Evolutionary conservation across 2,329 filamentous ascomycete genomes (phyloP).

Genomic region (Chrysosporium keratinophilum): DNA sequence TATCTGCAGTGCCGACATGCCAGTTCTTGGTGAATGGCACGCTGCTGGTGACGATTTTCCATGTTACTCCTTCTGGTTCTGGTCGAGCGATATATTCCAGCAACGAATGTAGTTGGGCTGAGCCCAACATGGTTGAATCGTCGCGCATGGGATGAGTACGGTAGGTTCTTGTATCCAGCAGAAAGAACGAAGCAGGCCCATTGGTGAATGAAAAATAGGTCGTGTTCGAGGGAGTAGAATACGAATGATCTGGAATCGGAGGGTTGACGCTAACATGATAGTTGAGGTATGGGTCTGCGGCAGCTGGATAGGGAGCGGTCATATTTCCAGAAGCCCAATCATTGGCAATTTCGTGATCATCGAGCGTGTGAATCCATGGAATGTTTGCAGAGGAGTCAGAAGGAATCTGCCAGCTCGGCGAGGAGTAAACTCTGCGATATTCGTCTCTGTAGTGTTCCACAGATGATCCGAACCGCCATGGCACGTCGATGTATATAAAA

Average conservation of each 20-base stretch:
- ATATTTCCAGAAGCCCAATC: constrained; percentile 73
- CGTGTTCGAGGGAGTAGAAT: constrained; percentile 46
- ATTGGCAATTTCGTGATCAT: constrained; percentile 93
- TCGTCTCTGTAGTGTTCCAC: constrained; percentile 74
- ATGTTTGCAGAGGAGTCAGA: constrained; percentile 52
- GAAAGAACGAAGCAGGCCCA: constrained; percentile 86
- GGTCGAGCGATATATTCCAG: constrained; percentile 63
- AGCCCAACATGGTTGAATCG: constrained; percentile 79
- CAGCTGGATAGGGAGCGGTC: constrained; percentile 67
- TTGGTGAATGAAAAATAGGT: constrained; percentile 87
- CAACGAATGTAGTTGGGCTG: constrained; percentile 66
- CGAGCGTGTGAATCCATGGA: constrained; percentile 95
- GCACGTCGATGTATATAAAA: constrained; percentile 59
- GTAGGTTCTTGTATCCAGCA: constrained; percentile 84
- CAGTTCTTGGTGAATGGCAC: constrained; percentile 98
- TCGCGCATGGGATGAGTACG: constrained; percentile 46
- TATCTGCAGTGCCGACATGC: constrained; percentile 77
- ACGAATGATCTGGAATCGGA: constrained; percentile 45
- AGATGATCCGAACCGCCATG: constrained; percentile 61
- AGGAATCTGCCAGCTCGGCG: constrained; percentile 66
- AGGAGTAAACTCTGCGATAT: constrained; percentile 91
- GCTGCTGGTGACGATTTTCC: constrained; percentile 86
- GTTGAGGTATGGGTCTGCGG: constrained; percentile 72
- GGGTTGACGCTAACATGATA: constrained; percentile 84
- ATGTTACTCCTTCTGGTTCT: constrained; percentile 67